Percentiles rank a stretch among this genome's conserved stretches.
phyloP scores from a whole-genome alignment of 768 basidiomycete genomes.

The Russula virescens region DNA sequence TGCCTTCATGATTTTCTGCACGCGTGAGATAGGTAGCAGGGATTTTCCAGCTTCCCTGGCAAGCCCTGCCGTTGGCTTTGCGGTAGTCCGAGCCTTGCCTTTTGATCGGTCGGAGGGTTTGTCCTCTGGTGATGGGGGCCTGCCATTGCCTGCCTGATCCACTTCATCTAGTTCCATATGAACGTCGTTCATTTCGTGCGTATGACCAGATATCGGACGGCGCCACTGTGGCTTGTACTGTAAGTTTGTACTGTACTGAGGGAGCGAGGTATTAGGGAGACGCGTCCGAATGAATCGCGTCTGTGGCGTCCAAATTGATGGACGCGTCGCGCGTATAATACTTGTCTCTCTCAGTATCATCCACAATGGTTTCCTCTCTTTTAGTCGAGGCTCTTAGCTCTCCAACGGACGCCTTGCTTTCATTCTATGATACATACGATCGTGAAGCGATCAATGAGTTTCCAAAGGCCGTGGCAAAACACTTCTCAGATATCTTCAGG shows the following conservation, averaged over 20 bases:
- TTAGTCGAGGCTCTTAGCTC: slow-evolving; percentile 23
- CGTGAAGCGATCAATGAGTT: slow-evolving; percentile 24
- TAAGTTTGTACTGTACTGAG: neutral
- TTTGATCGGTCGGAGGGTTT: slow-evolving; percentile 2
- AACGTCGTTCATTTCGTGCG: slow-evolving; percentile 4
- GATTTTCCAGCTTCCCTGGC: slow-evolving; percentile 56
- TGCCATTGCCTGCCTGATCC: neutral
- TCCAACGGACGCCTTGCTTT: slow-evolving; percentile 17
- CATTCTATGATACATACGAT: slow-evolving; percentile 18
- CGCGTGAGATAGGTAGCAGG: slow-evolving; percentile 65
- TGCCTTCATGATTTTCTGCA: slow-evolving; percentile 81
- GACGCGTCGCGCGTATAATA: slow-evolving; percentile 9
- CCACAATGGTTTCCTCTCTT: slow-evolving; percentile 21
- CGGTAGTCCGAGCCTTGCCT: slow-evolving; percentile 14
- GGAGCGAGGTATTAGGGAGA: too few relatives aligned
- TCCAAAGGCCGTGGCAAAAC: slow-evolving; percentile 28
- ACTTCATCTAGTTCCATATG: slow-evolving; percentile 16
- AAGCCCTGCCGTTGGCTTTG: slow-evolving; percentile 21
- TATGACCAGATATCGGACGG: neutral
- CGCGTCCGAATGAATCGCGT: slow-evolving; percentile 1
- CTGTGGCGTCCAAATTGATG: slow-evolving; percentile 16
- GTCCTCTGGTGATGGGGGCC: neutral
- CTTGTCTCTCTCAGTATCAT: neutral
- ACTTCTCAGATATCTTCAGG: slow-evolving; percentile 31
- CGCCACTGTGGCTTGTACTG: too few relatives aligned